phyloP scores from a whole-genome alignment of 1,139 yeast species.

The Magnusiomyces clavatus region DNA sequence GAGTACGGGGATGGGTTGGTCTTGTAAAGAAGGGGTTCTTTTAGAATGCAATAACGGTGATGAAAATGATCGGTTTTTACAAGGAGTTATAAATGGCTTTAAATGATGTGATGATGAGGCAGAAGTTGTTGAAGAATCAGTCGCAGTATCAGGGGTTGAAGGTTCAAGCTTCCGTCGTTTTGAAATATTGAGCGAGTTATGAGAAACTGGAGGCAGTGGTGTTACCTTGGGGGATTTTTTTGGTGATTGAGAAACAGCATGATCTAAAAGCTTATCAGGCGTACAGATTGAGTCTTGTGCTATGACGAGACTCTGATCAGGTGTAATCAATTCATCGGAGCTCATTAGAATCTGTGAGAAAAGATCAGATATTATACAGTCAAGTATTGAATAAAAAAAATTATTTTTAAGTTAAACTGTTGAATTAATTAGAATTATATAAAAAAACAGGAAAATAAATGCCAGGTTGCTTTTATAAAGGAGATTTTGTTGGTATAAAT shows the following conservation, averaged over 20 bases:
- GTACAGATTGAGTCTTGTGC: too few species aligned
- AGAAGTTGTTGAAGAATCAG: constrained; percentile 13
- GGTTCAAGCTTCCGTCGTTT: constrained; percentile 25
- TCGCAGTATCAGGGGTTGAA: constrained; percentile 10
- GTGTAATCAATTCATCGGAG: too few species aligned
- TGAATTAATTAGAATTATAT: too few species aligned
- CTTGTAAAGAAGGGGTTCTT: constrained; percentile 27
- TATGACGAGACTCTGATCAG: too few species aligned
- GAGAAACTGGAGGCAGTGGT: constrained; percentile 21
- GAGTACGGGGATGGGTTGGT: constrained; percentile 27
- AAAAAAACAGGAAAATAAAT: too few species aligned
- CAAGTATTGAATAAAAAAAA: too few species aligned
- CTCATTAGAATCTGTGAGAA: too few species aligned
- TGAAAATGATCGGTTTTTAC: constrained; percentile 23
- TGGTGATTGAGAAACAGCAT: constrained; percentile 16
- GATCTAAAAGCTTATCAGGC: too few species aligned
- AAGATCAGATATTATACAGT: too few species aligned
- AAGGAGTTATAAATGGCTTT: constrained; percentile 19
- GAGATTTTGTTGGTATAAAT: too few species aligned
- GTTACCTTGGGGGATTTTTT: constrained; percentile 19
- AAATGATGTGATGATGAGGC: constrained; percentile 3
- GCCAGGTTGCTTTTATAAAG: too few species aligned
- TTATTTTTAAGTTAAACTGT: too few species aligned
- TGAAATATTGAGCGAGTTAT: constrained; percentile 21
- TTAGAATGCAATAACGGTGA: constrained; percentile 18